Conservation (phyloP, 352 stramenopile genomes). For the Poterioochromonas sp. region DNA sequence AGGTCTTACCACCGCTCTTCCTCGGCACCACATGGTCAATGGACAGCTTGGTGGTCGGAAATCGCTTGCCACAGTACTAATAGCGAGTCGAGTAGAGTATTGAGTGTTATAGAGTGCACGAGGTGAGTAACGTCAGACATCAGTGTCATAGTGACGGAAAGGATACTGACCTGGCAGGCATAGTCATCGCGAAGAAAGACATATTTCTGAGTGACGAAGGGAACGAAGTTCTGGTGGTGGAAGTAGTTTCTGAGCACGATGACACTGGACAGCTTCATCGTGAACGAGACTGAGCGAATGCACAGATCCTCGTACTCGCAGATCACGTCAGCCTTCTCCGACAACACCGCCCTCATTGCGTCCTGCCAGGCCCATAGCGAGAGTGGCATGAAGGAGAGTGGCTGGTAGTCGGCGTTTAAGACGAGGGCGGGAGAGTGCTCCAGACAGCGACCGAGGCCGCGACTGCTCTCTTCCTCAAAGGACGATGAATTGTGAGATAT, state of each 20-base stretch:
- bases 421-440: not conserved
- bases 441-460: not conserved
- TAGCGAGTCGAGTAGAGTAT: not conserved
- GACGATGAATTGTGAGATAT: too few relatives aligned
- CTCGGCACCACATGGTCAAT: not conserved
- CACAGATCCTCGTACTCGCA: not conserved
- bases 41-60: not conserved
- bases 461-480: not conserved
- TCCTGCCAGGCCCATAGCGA: conserved; percentile 17
- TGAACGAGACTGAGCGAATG: not conserved
- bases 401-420: conserved; percentile 2
- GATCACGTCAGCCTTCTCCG: not conserved
- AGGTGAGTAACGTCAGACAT: not conserved
- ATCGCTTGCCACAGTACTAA: not conserved
- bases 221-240: not conserved
- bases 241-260: not conserved
- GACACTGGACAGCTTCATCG: not conserved
- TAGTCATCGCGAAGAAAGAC: not conserved
- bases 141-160: not conserved
- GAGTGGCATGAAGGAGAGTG: not conserved
- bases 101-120: not conserved
- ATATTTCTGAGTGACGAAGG: not conserved
- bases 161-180: not conserved
- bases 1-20: not conserved
- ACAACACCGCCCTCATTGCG: not conserved